Evolutionary conservation across 768 basidiomycete genomes (phyloP), one percentile per base, ranked within the genome.

Genomic region (Omphalotus guepiniiformis): DNA sequence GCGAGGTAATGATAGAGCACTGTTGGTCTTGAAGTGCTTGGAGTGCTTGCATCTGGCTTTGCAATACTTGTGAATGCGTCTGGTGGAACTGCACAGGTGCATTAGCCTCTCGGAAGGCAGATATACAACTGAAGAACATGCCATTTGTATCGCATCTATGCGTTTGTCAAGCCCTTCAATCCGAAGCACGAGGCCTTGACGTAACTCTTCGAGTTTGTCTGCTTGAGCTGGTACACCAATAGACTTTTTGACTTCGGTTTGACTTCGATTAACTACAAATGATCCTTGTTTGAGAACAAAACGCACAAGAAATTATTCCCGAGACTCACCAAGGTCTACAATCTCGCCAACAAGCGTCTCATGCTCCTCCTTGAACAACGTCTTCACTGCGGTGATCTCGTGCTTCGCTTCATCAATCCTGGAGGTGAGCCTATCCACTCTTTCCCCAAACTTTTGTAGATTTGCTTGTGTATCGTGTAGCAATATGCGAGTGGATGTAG

Each of bases 401-500:
- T 65, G 60, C 52, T 72, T 74, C 21, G 80, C 69, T 26, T 76
- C 70, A 12, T 79, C 76, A 11, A 85, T 69, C 26, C 66, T 71
- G 9, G 62, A 61, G 1, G 78, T 62, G 19, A 88, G 68, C n/a
- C 63, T 63, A 35, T 77, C 79, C 12, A 82, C 75, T 25, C 74
- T 73, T 6, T 66, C 65, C 0, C 82, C 77, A 50, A 88, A 88
- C 54, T 69, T 76, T 62, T 89, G 84, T 28, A 88, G 71, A 51
- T 82, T 78, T 18, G 75, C 76, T 47, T 87, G 84, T 1, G 84
- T 87, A 58, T 88, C 87, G 53, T 88, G 79, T 18, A 89, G 65
- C 11, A 88, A 72, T 54, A 88, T 74, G 32, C 85, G 78, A 66
- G 82, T 82, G 5, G 86, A 84, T 3, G 85, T 83, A 11, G 75